A percentile compares a stretch with the other conserved stretches of the same genome.
These are phyloP conservation scores for Kluyveromyces wickerhamii DNA, from an alignment of 805 yeast species.

Conservation along the genomic window DNA sequence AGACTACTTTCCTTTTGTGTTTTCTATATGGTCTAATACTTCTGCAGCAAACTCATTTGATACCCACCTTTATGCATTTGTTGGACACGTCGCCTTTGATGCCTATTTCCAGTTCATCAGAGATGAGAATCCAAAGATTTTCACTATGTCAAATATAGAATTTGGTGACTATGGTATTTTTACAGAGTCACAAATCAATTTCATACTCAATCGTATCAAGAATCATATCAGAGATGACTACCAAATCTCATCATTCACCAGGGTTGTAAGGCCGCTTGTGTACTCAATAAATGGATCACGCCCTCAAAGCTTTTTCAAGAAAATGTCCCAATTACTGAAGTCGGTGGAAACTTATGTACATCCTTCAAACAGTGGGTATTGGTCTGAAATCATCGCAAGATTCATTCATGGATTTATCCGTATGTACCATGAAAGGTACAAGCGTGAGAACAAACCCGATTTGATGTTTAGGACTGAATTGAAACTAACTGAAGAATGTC, in stretches of 20 bases:
- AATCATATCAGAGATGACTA: constrained; percentile 32
- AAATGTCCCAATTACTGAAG: constrained; percentile 48
- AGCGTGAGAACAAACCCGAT: constrained; percentile 37
- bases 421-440: constrained; percentile 50
- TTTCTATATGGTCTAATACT: constrained; percentile 62
- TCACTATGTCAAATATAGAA: constrained; percentile 22
- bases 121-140: constrained; percentile 24
- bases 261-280: constrained; percentile 40
- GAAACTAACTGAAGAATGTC: constrained; percentile 29
- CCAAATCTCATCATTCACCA: constrained; percentile 35
- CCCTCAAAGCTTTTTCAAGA: constrained; percentile 39
- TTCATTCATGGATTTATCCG: constrained; percentile 53
- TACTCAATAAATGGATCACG: constrained; percentile 51
- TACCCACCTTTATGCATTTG: constrained; percentile 52
- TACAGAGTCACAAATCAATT: constrained; percentile 51
- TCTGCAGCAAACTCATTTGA: constrained; percentile 46
- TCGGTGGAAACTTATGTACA: constrained; percentile 77
- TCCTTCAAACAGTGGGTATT: constrained; percentile 88
- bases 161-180: constrained; percentile 56
- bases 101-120: constrained; percentile 29
- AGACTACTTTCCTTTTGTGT: constrained; percentile 56
- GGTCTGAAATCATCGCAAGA: constrained; percentile 67
- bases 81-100: constrained; percentile 52
- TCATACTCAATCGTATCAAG: constrained; percentile 49
- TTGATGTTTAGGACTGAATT: constrained; percentile 17